Evolutionary conservation across 108 stramenopile genomes (phyloP).

Genomic region (Cyclotella baltica): DNA sequence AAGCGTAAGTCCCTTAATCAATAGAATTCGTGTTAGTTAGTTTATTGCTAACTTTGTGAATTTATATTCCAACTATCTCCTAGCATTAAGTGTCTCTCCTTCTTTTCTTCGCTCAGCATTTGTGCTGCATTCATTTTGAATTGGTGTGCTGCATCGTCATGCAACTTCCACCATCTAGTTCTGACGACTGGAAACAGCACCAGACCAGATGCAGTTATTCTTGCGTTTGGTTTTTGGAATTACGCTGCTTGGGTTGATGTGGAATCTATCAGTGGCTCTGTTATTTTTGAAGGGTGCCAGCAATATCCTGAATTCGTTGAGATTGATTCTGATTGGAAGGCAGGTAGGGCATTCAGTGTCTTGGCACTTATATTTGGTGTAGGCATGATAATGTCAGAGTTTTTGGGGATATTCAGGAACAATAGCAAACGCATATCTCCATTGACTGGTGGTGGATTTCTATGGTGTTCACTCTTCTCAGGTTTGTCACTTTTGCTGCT

Average conservation of each 20-base stretch:
- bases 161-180: slow-evolving; percentile 1
- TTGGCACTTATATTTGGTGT: slow-evolving; percentile 47
- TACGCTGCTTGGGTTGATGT: slow-evolving; percentile 31
- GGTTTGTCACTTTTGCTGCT: slow-evolving; percentile 50
- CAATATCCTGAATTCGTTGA: slow-evolving; percentile 25
- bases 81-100: background rate
- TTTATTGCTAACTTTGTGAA: too few relatives aligned
- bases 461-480: slow-evolving; percentile 36
- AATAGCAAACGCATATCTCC: background rate
- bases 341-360: slow-evolving; percentile 48
- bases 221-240: slow-evolving; percentile 44
- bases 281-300: slow-evolving; percentile 26
- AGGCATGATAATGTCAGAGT: slow-evolving; percentile 18
- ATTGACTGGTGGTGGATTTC: background rate
- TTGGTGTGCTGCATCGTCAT: background rate
- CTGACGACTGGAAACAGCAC: background rate
- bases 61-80: too few relatives aligned
- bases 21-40: too few relatives aligned
- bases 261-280: slow-evolving; percentile 8
- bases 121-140: slow-evolving; percentile 7
- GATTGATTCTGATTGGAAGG: slow-evolving; percentile 49
- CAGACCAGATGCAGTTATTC: background rate
- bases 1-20: too few relatives aligned
- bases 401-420: slow-evolving; percentile 15
- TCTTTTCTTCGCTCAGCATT: background rate